These are phyloP conservation scores for Magnusiomyces fungicola DNA, from an alignment of 1,139 yeast genomes.

Conservation along the genomic window DNA sequence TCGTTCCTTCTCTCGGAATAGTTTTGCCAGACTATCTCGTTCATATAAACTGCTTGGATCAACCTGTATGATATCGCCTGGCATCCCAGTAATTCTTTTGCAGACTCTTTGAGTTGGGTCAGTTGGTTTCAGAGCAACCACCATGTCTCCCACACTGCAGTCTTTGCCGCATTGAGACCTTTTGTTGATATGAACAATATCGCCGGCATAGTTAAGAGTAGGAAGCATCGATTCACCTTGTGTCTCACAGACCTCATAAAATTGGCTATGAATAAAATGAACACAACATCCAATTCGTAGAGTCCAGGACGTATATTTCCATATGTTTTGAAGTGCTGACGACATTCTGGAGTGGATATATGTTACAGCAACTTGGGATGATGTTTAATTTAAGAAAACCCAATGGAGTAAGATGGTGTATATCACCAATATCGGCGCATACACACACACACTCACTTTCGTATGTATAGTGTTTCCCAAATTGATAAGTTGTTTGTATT, in stretches of 20 bases:
- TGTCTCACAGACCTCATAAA: conserved; percentile 74
- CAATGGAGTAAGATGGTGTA: no score
- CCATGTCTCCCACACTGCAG: conserved; percentile 72
- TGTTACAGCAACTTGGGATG: no score
- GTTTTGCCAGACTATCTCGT: conserved; percentile 21
- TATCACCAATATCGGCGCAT: no score
- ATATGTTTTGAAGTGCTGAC: neutral
- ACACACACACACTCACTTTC: no score
- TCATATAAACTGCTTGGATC: conserved; percentile 45
- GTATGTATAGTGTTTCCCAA: no score
- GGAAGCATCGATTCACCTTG: conserved; percentile 96
- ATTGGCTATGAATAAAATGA: conserved; percentile 57
- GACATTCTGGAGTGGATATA: neutral
- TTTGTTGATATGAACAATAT: conserved; percentile 75
- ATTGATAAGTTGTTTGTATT: no score
- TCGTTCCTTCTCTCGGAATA: neutral
- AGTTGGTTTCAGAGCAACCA: conserved; percentile 86
- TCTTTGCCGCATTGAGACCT: conserved; percentile 49
- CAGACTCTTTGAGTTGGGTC: conserved; percentile 83
- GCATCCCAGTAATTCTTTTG: conserved; percentile 91
- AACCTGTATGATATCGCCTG: conserved; percentile 74
- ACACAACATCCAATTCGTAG: conserved; percentile 60
- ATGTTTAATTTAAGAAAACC: no score
- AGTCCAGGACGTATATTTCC: conserved; percentile 24
- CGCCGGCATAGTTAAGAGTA: conserved; percentile 65